Evolutionary conservation across 768 basidiomycete species (phyloP).

Genomic region (Hydnomerulius pinastri): DNA sequence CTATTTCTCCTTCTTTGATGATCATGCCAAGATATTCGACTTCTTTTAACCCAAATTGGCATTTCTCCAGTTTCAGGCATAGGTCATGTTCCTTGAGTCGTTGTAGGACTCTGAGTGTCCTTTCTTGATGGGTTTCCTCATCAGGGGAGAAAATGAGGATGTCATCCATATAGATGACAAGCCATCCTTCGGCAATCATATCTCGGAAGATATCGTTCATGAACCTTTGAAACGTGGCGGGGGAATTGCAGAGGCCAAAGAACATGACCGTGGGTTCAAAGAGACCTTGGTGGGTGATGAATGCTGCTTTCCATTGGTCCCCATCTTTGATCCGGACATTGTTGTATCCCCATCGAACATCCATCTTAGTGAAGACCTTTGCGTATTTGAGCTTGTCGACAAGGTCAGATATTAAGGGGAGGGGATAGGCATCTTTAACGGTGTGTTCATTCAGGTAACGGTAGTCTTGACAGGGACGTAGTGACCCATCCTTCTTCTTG

Average conservation of each 20-base stretch:
- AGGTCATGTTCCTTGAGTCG: constrained; percentile 33
- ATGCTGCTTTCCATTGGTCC: no score
- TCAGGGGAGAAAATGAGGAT: constrained; percentile 23
- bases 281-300: no score
- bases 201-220: no score
- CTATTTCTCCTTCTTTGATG: no score
- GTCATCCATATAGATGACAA: constrained; percentile 30
- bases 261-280: constrained; percentile 20
- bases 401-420: no score
- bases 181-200: constrained; percentile 19
- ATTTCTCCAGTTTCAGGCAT: constrained; percentile 36
- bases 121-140: constrained; percentile 7
- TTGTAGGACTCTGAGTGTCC: constrained; percentile 25
- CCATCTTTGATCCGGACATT: no score
- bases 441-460: no score
- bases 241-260: constrained; percentile 18
- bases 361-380: constrained; percentile 25
- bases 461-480: no score
- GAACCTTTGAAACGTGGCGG: constrained; percentile 24
- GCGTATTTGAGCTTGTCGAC: constrained; percentile 11
- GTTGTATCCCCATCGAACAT: constrained; percentile 26
- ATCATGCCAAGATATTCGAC: background rate
- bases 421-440: no score
- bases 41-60: background rate
- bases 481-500: no score